These are phyloP conservation scores for Kingdonia uniflora DNA, from an alignment of 164 flowering plant species.

Conservation along the genomic window DNA sequence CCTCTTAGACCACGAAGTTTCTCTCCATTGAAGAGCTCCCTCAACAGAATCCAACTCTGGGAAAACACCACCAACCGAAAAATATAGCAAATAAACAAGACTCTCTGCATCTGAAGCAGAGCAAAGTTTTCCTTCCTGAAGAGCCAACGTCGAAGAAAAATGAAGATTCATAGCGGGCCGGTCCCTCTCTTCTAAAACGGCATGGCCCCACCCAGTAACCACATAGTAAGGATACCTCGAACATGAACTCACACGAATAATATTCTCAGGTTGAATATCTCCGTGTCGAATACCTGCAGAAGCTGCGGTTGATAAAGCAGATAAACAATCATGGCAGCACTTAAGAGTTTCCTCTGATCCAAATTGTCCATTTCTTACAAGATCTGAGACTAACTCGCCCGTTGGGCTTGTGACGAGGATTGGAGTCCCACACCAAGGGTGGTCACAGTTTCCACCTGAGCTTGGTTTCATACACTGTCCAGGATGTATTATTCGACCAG, in stretches of 20 bases:
- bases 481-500: constrained; percentile 73
- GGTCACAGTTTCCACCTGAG: constrained; percentile 59
- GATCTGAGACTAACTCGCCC: constrained; percentile 50
- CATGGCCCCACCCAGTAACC: constrained; percentile 89
- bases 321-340: constrained; percentile 78
- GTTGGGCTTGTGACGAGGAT: constrained; percentile 68
- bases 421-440: constrained; percentile 93
- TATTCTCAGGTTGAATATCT: constrained; percentile 72
- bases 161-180: constrained; percentile 84
- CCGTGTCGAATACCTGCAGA: constrained; percentile 71
- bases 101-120: constrained; percentile 93
- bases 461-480: constrained; percentile 58
- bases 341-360: constrained; percentile 53
- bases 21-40: constrained; percentile 85
- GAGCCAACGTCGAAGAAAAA: constrained; percentile 75
- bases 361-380: constrained; percentile 44
- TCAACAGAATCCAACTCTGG: constrained; percentile 80
- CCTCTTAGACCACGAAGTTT: constrained; percentile 71
- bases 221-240: constrained; percentile 42
- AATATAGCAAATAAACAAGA: constrained; percentile 69
- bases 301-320: constrained; percentile 57
- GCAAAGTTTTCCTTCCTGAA: constrained; percentile 88
- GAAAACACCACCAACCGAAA: constrained; percentile 43
- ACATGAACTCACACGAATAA: constrained; percentile 44
- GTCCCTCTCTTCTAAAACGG: constrained; percentile 81